Conservation (phyloP, 1,139 yeast species). For the Pichia sp. region DNA sequence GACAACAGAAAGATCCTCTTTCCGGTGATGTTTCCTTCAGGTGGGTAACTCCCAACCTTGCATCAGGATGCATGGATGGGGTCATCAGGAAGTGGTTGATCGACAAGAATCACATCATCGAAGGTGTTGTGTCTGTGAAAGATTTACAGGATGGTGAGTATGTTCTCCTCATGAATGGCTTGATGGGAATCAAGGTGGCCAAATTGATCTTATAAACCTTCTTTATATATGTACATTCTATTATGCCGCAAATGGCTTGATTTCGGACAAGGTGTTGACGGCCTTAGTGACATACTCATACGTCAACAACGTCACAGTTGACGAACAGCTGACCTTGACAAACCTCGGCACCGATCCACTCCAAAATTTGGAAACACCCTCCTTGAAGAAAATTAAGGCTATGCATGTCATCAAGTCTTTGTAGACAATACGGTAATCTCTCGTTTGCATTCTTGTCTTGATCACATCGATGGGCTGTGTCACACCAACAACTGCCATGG, state of each 20-base stretch:
- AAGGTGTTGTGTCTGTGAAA: constrained; percentile 49
- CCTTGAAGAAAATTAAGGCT: constrained; percentile 63
- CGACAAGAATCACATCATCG: constrained; percentile 44
- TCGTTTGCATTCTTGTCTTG: constrained; percentile 84
- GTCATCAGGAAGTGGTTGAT: constrained; percentile 68
- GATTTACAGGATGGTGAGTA: constrained; percentile 58
- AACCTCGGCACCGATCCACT: constrained; percentile 79
- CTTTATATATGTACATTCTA: neutral
- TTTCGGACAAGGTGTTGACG: constrained; percentile 32
- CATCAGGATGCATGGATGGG: constrained; percentile 83
- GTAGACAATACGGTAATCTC: constrained; percentile 56
- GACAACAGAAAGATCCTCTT: constrained; percentile 31
- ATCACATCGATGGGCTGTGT: constrained; percentile 93
- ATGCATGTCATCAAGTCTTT: constrained; percentile 71
- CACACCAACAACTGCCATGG: constrained; percentile 61
- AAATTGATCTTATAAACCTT: constrained; percentile 3
- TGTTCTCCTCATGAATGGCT: constrained; percentile 71
- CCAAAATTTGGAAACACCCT: constrained; percentile 65
- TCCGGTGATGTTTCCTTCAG: constrained; percentile 33
- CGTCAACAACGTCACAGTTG: constrained; percentile 70
- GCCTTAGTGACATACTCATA: constrained; percentile 58
- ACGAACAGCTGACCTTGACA: constrained; percentile 71
- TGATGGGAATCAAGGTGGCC: constrained; percentile 72
- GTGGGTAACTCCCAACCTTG: constrained; percentile 79
- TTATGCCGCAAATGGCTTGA: constrained; percentile 30